Evolutionary conservation across 768 basidiomycete species (phyloP).

Genomic region (Megacollybia marginata): DNA sequence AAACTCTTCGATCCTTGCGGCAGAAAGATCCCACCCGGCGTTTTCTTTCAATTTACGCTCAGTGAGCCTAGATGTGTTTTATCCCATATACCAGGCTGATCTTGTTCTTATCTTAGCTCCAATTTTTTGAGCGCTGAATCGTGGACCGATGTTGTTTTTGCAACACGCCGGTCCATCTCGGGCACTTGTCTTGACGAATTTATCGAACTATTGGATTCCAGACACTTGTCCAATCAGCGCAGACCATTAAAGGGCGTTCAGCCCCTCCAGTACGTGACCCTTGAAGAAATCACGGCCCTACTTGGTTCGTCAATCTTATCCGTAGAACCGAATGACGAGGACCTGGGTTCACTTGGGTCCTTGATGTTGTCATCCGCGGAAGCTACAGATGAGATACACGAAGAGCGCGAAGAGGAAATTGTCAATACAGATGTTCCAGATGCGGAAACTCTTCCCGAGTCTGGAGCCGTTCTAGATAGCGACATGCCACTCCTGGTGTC

Average conservation of each 20-base stretch:
- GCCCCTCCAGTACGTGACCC: conserved; percentile 20
- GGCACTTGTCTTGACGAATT: conserved; percentile 17
- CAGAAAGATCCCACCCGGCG: background rate
- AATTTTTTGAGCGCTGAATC: conserved; percentile 18
- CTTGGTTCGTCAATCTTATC: no score
- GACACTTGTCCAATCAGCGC: no score
- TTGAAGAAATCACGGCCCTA: conserved; percentile 22
- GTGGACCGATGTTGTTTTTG: conserved; percentile 15
- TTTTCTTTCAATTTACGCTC: conserved; percentile 7
- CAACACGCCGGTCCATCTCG: conserved; percentile 10
- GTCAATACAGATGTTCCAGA: conserved; percentile 2
- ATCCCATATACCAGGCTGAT: background rate
- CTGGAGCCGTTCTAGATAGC: conserved; percentile 6
- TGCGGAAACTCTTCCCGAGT: conserved; percentile 5
- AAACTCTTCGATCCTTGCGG: conserved; percentile 13
- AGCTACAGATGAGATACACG: no score
- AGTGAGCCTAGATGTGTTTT: conserved; percentile 1
- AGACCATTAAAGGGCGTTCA: conserved; percentile 14
- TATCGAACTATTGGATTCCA: conserved; percentile 12
- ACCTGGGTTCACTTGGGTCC: no score
- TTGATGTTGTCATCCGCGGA: no score
- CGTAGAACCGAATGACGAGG: no score
- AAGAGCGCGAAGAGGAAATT: no score
- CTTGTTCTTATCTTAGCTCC: no score
- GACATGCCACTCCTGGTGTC: conserved; percentile 8